phyloP scores from a whole-genome alignment of 2,329 filamentous ascomycete genomes.

The Aspergillus texensis region DNA sequence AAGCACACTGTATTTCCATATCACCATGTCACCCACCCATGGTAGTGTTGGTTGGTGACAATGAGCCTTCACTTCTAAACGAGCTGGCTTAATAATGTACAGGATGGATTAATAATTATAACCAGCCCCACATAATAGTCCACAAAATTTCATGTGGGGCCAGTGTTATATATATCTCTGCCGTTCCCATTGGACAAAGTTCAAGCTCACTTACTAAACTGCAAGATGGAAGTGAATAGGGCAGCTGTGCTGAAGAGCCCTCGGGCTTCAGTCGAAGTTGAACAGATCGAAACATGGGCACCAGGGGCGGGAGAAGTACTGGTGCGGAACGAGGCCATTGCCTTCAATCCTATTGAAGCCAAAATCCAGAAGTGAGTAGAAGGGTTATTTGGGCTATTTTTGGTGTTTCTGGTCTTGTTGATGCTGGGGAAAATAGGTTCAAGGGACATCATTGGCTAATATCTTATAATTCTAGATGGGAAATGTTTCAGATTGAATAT shows the following conservation, averaged over 20 bases:
- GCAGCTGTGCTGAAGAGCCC: neutral
- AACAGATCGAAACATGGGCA: neutral
- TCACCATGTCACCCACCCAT: too few species aligned
- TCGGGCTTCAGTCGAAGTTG: neutral
- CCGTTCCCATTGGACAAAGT: neutral
- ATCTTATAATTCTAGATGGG: neutral
- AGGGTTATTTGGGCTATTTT: neutral
- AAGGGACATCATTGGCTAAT: neutral
- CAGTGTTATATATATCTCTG: neutral
- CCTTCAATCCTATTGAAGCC: slow-evolving; percentile 21
- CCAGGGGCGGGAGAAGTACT: slow-evolving; percentile 14
- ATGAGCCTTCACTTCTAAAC: too few species aligned
- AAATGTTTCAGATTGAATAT: slow-evolving; percentile 8
- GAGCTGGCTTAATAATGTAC: neutral
- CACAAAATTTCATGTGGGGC: neutral
- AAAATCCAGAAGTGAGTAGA: slow-evolving; percentile 21
- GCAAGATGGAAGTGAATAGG: neutral
- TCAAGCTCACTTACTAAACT: neutral
- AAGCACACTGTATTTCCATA: too few species aligned
- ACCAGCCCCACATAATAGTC: neutral
- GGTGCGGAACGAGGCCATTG: slow-evolving; percentile 17
- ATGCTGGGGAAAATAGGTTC: neutral
- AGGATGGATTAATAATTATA: neutral
- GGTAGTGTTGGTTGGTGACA: too few species aligned
- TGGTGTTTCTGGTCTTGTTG: too few species aligned